Conservation (phyloP, 257 asterid species). For the Scutellaria barbata region DNA sequence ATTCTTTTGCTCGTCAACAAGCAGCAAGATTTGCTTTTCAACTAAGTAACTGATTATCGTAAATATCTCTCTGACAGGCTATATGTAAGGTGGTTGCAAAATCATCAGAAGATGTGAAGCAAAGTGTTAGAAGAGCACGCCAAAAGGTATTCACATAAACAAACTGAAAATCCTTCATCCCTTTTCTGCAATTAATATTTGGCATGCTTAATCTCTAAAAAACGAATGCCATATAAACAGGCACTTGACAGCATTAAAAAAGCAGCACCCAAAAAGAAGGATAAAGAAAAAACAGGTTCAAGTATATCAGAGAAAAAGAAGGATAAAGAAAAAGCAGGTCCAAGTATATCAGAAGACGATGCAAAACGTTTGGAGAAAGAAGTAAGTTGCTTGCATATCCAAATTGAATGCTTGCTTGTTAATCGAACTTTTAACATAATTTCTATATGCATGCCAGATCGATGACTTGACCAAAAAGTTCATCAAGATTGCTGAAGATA, state of each 20-base stretch:
- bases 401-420: neutral
- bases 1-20: slow-evolving; percentile 30
- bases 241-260: slow-evolving; percentile 83
- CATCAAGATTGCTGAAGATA: slow-evolving; percentile 89
- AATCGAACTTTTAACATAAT: slow-evolving; percentile 20
- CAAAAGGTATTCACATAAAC: slow-evolving; percentile 66
- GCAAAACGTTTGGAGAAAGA: slow-evolving; percentile 91
- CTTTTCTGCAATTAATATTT: neutral
- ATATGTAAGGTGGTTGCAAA: slow-evolving; percentile 87
- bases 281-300: slow-evolving; percentile 66
- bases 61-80: slow-evolving; percentile 59
- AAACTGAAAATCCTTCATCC: neutral
- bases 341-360: slow-evolving; percentile 78
- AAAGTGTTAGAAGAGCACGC: slow-evolving; percentile 92
- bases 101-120: slow-evolving; percentile 92
- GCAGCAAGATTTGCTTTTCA: slow-evolving; percentile 4
- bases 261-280: slow-evolving; percentile 70
- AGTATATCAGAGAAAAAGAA: slow-evolving; percentile 69
- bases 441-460: slow-evolving; percentile 49
- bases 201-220: slow-evolving; percentile 24
- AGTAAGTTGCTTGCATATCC: slow-evolving; percentile 46
- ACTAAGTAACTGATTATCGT: slow-evolving; percentile 18
- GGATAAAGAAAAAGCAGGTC: slow-evolving; percentile 68
- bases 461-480: slow-evolving; percentile 90
- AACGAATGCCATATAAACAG: slow-evolving; percentile 40